These are phyloP conservation scores for Xylariaceae sp. DNA, from an alignment of 2,329 filamentous ascomycete genomes.

Conservation along the genomic window DNA sequence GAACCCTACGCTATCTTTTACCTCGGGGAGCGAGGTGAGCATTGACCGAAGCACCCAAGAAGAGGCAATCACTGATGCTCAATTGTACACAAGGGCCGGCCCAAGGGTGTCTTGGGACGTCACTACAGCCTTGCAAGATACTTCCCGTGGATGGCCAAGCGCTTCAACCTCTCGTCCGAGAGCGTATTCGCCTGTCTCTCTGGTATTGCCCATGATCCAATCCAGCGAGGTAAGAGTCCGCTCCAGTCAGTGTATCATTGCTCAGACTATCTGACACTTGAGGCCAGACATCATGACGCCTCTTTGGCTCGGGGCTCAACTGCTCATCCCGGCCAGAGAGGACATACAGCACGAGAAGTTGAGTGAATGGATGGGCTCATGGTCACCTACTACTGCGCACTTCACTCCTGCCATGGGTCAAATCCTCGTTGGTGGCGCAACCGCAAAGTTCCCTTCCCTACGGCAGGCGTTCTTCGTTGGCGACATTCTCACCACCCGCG, in stretches of 20 bases:
- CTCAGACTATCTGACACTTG: not conserved
- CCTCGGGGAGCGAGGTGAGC: conserved; percentile 67
- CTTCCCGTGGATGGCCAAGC: conserved; percentile 88
- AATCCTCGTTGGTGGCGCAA: conserved; percentile 80
- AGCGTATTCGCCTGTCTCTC: conserved; percentile 75
- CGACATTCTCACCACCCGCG: conserved; percentile 77
- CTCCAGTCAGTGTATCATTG: not conserved
- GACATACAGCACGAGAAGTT: conserved; percentile 81
- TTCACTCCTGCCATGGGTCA: conserved; percentile 96
- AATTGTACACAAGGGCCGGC: too few species aligned
- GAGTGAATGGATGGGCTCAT: conserved; percentile 78
- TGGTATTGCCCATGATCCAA: conserved; percentile 73
- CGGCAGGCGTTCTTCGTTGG: conserved; percentile 83
- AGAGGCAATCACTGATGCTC: too few species aligned
- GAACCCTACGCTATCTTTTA: conserved; percentile 67
- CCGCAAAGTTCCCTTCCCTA: conserved; percentile 68
- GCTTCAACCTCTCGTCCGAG: conserved; percentile 64
- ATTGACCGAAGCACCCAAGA: too few species aligned
- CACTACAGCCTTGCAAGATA: conserved; percentile 84
- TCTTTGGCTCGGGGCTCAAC: conserved; percentile 72
- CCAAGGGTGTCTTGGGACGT: conserved; percentile 80
- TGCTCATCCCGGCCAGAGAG: conserved; percentile 72
- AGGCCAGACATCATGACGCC: conserved; percentile 73
- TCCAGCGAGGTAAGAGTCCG: conserved; percentile 35
- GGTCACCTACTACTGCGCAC: conserved; percentile 72